Conservation (phyloP, 305 asterid species). For the Plantago lanceolata region DNA sequence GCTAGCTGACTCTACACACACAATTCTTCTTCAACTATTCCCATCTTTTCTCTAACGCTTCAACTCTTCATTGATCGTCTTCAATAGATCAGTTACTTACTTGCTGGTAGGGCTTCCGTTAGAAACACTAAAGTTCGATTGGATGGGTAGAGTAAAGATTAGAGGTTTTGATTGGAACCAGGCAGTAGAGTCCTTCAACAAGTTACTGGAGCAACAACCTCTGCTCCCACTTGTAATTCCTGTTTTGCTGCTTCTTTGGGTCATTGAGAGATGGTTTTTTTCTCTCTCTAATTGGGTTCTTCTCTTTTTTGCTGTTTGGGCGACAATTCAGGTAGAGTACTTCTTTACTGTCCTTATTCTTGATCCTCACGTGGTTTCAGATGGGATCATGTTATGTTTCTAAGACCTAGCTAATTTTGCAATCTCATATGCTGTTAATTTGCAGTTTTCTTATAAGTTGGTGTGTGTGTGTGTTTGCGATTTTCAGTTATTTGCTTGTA, state of each 20-base stretch:
- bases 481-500: no score
- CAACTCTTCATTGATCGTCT: background rate
- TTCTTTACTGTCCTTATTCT: background rate
- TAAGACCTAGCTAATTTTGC: no score
- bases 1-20: background rate
- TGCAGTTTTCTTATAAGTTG: no score
- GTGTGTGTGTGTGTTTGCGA: no score
- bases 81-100: background rate
- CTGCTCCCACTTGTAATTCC: constrained; percentile 61
- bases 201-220: constrained; percentile 64
- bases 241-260: constrained; percentile 59
- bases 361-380: background rate
- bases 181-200: constrained; percentile 47
- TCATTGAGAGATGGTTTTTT: constrained; percentile 79
- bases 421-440: background rate
- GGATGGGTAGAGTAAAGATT: constrained; percentile 58
- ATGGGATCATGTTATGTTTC: background rate
- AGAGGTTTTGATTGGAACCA: constrained; percentile 42
- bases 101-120: background rate
- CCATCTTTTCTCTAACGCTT: background rate
- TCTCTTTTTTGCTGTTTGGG: constrained; percentile 75
- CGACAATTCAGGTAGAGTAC: constrained; percentile 62
- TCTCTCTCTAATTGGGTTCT: constrained; percentile 85
- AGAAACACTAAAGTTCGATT: background rate
- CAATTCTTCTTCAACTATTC: background rate